Evolutionary conservation across 1,139 yeast species (phyloP).

Genomic region (Citeromyces hawaiiensis): DNA sequence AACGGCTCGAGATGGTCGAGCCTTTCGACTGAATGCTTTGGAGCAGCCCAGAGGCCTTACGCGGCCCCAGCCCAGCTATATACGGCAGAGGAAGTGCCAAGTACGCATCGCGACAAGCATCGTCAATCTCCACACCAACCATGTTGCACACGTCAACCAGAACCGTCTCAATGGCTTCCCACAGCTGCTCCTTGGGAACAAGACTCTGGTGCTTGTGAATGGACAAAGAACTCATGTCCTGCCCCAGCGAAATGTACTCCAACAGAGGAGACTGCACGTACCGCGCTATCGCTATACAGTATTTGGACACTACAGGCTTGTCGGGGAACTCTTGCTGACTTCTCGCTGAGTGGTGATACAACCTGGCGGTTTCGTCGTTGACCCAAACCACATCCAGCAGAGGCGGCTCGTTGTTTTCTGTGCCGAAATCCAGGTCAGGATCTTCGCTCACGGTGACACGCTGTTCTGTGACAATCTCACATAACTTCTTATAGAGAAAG

Average conservation of each 20-base stretch:
- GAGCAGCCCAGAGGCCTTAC: slow-evolving; percentile 81
- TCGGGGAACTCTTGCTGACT: slow-evolving; percentile 79
- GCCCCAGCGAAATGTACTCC: slow-evolving; percentile 75
- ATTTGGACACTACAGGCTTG: slow-evolving; percentile 69
- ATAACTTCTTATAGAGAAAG: slow-evolving; percentile 42
- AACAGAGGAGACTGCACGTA: slow-evolving; percentile 82
- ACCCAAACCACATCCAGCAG: slow-evolving; percentile 61
- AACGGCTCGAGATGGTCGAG: slow-evolving; percentile 53
- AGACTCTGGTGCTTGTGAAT: slow-evolving; percentile 69
- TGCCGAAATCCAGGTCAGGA: slow-evolving; percentile 7
- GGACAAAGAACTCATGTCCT: slow-evolving; percentile 56
- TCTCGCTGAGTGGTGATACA: slow-evolving; percentile 70
- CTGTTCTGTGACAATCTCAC: slow-evolving; percentile 43
- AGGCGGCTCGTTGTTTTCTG: slow-evolving; percentile 18
- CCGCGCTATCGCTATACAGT: slow-evolving; percentile 82
- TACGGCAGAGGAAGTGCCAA: slow-evolving; percentile 61
- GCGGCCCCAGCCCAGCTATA: slow-evolving; percentile 87
- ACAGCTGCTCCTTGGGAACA: slow-evolving; percentile 49
- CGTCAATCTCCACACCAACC: slow-evolving; percentile 90
- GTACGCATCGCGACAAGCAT: slow-evolving; percentile 68
- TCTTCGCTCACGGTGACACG: slow-evolving; percentile 21
- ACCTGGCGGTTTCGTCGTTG: slow-evolving; percentile 85
- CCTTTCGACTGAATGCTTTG: slow-evolving; percentile 73
- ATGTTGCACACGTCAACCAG: slow-evolving; percentile 84
- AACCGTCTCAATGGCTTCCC: slow-evolving; percentile 62